phyloP scores from a whole-genome alignment of 495 filamentous ascomycete genomes.

The Hypoxylon fuscum region DNA sequence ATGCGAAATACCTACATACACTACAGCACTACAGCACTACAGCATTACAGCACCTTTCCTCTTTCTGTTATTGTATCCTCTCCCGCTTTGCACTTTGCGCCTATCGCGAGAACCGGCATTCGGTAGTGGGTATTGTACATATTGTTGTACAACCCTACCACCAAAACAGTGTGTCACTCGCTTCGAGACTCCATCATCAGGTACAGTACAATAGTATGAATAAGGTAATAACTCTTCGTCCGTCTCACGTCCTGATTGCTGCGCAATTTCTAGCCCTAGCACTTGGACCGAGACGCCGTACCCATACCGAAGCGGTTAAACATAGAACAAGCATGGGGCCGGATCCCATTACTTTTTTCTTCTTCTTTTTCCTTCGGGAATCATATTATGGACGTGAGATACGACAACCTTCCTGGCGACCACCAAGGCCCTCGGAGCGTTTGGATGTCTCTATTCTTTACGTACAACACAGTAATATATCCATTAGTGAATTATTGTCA shows the following conservation, averaged over 20 bases:
- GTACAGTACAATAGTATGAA: conserved; percentile 24
- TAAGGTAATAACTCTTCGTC: neutral
- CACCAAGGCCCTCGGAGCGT: conserved; percentile 30
- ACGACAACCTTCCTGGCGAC: conserved; percentile 15
- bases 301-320: conserved; percentile 37
- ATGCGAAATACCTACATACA: too few relatives aligned
- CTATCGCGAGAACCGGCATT: conserved; percentile 32
- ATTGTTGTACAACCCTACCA: conserved; percentile 33
- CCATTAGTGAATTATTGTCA: conserved; percentile 24
- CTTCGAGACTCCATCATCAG: conserved; percentile 14
- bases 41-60: conserved; percentile 28
- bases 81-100: conserved; percentile 19
- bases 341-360: conserved; percentile 27
- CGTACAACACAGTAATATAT: neutral
- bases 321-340: conserved; percentile 35
- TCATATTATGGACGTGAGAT: conserved; percentile 1
- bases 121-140: conserved; percentile 23
- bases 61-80: conserved; percentile 18
- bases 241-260: conserved; percentile 27
- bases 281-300: conserved; percentile 37
- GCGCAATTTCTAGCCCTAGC: conserved; percentile 34
- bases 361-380: conserved; percentile 5
- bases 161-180: conserved; percentile 39
- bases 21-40: too few relatives aligned
- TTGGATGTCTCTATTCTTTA: conserved; percentile 13